Base-by-base conservation (phyloP, 73 alveolate species). In the Paramecium octaurelia region DNA sequence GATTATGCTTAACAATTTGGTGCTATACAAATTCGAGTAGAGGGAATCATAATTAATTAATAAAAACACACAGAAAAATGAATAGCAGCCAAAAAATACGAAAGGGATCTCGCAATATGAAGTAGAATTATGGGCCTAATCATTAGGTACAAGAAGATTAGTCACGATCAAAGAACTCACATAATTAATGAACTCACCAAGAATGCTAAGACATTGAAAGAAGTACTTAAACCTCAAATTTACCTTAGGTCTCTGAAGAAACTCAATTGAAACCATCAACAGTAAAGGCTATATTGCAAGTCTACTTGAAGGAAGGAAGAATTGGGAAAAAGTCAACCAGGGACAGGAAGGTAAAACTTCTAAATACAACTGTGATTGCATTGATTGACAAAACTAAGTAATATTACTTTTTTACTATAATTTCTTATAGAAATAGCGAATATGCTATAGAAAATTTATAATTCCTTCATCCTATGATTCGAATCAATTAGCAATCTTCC, bases 251-350 rank as follows among this genome's bases (percentile, higher is more conserved):
- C 12, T 77, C 94, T 24, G 88, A 89, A 43, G 94, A 89, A 89
- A 70, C 75, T 9, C 59, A 60, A 40, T 48, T 89, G 58, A 89
- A 89, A 46, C 88, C 88, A 77, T 89, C 94, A 34, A 89, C 94
- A 8, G 86, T 83, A 10, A 89, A 89, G 34, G 94, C 94, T 34
- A 89, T 89, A 29, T 83, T 89, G 12, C 14, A 89, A 46, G 88
- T 83, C 24, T 89, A 69, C 46, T 59, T 70, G 44, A 89, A 89
- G 35, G 94, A 89, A 29, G 94, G 94, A 1, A 50, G 94, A 36
- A 89, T 89, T 1, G 94, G 94, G 18, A 89, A 89, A 64, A 89
- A 89, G 50, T 70, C 86, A 71, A 89, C 94, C 2, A 57, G 94
- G 27, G 71, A 89, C 48, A 58, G 94, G 21, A 89, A 89, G 27